A percentile compares a stretch with the other conserved stretches of the same genome.
phyloP scores from a whole-genome alignment of 306 rosid genomes.

The Cicer pinnatifidum region DNA sequence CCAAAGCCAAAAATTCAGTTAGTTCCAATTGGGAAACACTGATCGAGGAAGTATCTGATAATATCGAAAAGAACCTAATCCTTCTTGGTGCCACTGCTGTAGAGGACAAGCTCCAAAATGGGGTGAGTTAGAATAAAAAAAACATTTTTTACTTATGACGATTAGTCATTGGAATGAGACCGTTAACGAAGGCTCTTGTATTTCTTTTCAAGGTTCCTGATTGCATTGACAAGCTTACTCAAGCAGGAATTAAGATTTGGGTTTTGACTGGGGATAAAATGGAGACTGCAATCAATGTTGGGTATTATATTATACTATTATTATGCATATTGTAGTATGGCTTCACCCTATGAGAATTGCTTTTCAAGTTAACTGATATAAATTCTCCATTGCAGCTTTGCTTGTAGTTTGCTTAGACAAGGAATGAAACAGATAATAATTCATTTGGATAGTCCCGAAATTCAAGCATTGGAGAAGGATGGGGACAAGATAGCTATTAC shows the following conservation, averaged over 20 bases:
- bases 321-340: slow-evolving; percentile 10
- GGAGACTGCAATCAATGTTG: slow-evolving; percentile 98
- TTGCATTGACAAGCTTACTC: slow-evolving; percentile 95
- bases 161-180: slow-evolving; percentile 25
- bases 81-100: slow-evolving; percentile 99
- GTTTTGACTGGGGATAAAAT: slow-evolving; percentile 99
- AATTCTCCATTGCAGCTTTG: slow-evolving; percentile 60
- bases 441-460: slow-evolving; percentile 70
- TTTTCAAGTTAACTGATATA: slow-evolving; percentile 49
- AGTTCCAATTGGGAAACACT: slow-evolving; percentile 63
- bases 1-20: slow-evolving; percentile 66
- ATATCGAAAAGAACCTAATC: slow-evolving; percentile 69
- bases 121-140: slow-evolving; percentile 65
- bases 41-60: slow-evolving; percentile 77
- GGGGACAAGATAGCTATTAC: slow-evolving; percentile 68
- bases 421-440: slow-evolving; percentile 94
- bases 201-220: slow-evolving; percentile 75
- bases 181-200: slow-evolving; percentile 41
- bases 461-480: slow-evolving; percentile 74
- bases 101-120: slow-evolving; percentile 97
- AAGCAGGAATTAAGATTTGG: slow-evolving; percentile 98
- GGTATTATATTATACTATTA: slow-evolving; percentile 58
- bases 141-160: slow-evolving; percentile 7
- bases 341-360: slow-evolving; percentile 30
- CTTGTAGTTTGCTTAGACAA: slow-evolving; percentile 97